Conservation (phyloP, 208 protist species). For the Trypanosoma vivax region DNA sequence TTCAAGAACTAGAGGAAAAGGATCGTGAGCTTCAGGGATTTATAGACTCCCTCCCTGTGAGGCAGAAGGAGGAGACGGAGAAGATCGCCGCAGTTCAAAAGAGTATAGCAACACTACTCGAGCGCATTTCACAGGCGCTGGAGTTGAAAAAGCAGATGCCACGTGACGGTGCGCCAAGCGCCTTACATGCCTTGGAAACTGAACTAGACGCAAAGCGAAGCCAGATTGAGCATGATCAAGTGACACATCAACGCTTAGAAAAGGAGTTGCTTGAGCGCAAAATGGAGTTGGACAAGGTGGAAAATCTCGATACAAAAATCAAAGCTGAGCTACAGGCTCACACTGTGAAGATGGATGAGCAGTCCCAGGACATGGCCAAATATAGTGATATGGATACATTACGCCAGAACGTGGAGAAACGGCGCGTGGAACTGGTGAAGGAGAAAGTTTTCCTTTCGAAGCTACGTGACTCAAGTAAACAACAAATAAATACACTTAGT, state of each 20-base stretch:
- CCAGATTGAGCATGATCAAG: slow-evolving; percentile 73
- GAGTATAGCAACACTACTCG: slow-evolving; percentile 60
- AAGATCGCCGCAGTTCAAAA: slow-evolving; percentile 53
- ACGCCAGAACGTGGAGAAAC: slow-evolving; percentile 52
- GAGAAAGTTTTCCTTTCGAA: slow-evolving; percentile 55
- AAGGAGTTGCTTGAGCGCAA: slow-evolving; percentile 88
- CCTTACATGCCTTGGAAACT: slow-evolving; percentile 63
- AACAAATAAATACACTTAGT: slow-evolving; percentile 59
- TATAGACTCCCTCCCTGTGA: slow-evolving; percentile 81
- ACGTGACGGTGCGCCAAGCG: slow-evolving; percentile 37
- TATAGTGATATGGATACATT: slow-evolving; percentile 77
- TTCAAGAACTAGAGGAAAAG: slow-evolving; percentile 78
- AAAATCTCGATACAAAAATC: slow-evolving; percentile 84
- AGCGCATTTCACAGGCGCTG: slow-evolving; percentile 73
- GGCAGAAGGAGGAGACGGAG: slow-evolving; percentile 57
- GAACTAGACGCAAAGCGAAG: slow-evolving; percentile 75
- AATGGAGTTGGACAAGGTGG: slow-evolving; percentile 84
- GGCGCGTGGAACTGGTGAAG: slow-evolving; percentile 33
- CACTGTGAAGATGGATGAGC: slow-evolving; percentile 68
- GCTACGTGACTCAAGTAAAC: slow-evolving; percentile 66
- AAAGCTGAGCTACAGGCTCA: slow-evolving; percentile 78
- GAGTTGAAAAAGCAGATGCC: slow-evolving; percentile 77
- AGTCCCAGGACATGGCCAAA: slow-evolving; percentile 67
- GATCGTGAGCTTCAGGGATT: slow-evolving; percentile 83
- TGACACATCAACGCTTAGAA: slow-evolving; percentile 81